Percentiles rank a stretch among this genome's conserved stretches.
Conservation (phyloP, 1,284 basidiomycete genomes). For the Phylloboletellus chloephorus region DNA sequence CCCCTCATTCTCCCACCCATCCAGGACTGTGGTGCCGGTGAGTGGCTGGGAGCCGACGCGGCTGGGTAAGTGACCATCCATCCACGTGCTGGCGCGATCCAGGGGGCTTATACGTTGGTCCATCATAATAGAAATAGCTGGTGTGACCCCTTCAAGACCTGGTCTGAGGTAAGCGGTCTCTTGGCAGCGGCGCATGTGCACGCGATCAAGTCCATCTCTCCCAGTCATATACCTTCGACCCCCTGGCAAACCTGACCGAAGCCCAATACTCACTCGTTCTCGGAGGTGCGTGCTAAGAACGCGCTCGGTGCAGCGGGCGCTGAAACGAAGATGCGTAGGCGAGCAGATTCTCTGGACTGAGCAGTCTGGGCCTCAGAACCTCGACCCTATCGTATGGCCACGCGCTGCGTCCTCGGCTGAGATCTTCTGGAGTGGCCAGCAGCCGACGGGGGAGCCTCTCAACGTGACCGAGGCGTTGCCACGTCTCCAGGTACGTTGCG, state of each 20-base stretch:
- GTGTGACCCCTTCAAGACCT: slow-evolving; percentile 55
- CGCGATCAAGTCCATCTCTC: background rate
- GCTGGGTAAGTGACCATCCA: slow-evolving; percentile 30
- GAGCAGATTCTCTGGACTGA: slow-evolving; percentile 54
- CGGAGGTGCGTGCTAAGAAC: slow-evolving; percentile 35
- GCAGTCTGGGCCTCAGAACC: slow-evolving; percentile 47
- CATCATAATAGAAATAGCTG: slow-evolving; percentile 38
- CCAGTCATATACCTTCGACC: slow-evolving; percentile 52
- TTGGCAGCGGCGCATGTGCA: background rate
- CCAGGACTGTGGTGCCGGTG: slow-evolving; percentile 76
- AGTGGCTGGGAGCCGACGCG: slow-evolving; percentile 64
- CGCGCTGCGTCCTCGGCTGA: slow-evolving; percentile 57
- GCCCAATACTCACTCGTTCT: slow-evolving; percentile 39
- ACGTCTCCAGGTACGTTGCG: slow-evolving; percentile 52
- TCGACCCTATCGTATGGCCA: slow-evolving; percentile 56
- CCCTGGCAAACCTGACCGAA: slow-evolving; percentile 39
- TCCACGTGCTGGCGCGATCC: background rate
- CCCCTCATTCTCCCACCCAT: slow-evolving; percentile 1
- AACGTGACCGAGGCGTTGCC: slow-evolving; percentile 60
- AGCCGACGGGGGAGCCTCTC: slow-evolving; percentile 33
- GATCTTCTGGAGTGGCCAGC: slow-evolving; percentile 57
- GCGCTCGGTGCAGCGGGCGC: background rate
- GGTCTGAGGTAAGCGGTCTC: slow-evolving; percentile 38
- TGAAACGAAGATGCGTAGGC: slow-evolving; percentile 17
- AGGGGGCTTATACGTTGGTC: slow-evolving; percentile 8